Evolutionary conservation across 768 basidiomycete species (phyloP).

Genomic region (Cantharellus anzutake): DNA sequence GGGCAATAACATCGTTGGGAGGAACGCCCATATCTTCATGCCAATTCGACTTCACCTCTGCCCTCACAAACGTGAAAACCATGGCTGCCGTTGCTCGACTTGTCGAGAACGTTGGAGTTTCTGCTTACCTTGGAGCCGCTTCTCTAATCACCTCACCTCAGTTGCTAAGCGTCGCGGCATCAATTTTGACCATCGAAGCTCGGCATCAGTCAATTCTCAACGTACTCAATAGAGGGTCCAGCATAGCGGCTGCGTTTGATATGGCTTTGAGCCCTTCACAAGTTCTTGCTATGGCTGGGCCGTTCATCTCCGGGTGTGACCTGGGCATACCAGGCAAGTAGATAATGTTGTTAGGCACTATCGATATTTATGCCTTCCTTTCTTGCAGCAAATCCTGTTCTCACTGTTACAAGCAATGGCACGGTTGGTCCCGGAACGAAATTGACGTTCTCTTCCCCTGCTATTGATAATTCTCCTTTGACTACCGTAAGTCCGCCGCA

Average conservation of each 20-base stretch:
- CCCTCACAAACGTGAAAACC: constrained; percentile 41
- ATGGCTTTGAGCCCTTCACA: constrained; percentile 48
- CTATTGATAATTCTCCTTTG: constrained; percentile 17
- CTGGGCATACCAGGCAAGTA: constrained; percentile 34
- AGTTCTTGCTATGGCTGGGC: constrained; percentile 46
- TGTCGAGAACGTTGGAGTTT: constrained; percentile 57
- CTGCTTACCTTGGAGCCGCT: constrained; percentile 47
- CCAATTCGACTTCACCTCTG: constrained; percentile 47
- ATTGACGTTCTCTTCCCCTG: constrained; percentile 39
- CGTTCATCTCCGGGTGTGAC: constrained; percentile 53
- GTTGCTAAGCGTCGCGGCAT: constrained; percentile 44
- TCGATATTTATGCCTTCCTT: not conserved
- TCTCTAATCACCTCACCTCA: constrained; percentile 39
- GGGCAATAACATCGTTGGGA: constrained; percentile 35
- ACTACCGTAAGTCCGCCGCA: constrained; percentile 1
- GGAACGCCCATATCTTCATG: constrained; percentile 35
- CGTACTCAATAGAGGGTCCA: constrained; percentile 32
- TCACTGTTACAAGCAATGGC: constrained; percentile 47
- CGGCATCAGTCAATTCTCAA: constrained; percentile 68
- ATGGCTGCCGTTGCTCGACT: constrained; percentile 56
- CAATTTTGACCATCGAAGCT: constrained; percentile 65
- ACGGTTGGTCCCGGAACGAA: constrained; percentile 34
- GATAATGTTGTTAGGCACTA: not conserved
- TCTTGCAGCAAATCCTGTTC: constrained; percentile 33
- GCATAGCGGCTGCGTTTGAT: constrained; percentile 55